Percentiles rank a stretch among this genome's conserved stretches.
Evolutionary conservation across 73 alveolate genomes (phyloP).

Genomic region (Symbiodinium pilosum): DNA sequence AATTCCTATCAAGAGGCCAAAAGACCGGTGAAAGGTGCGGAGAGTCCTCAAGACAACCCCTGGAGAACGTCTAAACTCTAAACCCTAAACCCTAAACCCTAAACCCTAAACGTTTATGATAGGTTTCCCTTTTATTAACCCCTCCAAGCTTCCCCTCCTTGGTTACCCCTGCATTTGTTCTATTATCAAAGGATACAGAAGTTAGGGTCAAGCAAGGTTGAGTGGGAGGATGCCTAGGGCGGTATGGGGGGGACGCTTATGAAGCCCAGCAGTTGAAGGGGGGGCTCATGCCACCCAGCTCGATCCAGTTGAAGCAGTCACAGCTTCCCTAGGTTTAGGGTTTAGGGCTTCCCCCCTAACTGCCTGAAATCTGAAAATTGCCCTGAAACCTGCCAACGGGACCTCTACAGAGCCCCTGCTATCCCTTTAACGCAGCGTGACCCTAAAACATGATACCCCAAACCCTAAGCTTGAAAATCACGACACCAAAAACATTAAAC

Average conservation of each 20-base stretch:
- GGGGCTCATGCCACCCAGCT: background rate
- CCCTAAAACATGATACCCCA: background rate
- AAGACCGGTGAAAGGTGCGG: too few relatives aligned
- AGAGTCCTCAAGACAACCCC: too few relatives aligned
- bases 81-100: background rate
- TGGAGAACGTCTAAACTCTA: too few relatives aligned
- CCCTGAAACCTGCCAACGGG: background rate
- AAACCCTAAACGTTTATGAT: background rate
- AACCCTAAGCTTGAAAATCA: background rate
- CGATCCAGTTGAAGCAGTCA: too few relatives aligned
- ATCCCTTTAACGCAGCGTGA: background rate
- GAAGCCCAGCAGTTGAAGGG: conserved; percentile 25
- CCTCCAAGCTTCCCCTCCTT: background rate
- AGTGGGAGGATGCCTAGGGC: background rate
- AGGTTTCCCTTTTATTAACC: background rate
- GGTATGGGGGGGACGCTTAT: background rate
- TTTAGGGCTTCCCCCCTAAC: background rate
- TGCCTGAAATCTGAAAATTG: background rate
- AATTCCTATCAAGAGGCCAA: too few relatives aligned
- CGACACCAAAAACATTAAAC: background rate
- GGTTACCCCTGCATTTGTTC: background rate
- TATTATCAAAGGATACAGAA: background rate
- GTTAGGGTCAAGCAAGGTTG: background rate
- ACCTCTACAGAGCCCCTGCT: background rate
- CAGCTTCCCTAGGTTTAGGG: background rate